Base-by-base conservation (phyloP, 148 eudicot genomes). In the Amaranthus cruentus region DNA sequence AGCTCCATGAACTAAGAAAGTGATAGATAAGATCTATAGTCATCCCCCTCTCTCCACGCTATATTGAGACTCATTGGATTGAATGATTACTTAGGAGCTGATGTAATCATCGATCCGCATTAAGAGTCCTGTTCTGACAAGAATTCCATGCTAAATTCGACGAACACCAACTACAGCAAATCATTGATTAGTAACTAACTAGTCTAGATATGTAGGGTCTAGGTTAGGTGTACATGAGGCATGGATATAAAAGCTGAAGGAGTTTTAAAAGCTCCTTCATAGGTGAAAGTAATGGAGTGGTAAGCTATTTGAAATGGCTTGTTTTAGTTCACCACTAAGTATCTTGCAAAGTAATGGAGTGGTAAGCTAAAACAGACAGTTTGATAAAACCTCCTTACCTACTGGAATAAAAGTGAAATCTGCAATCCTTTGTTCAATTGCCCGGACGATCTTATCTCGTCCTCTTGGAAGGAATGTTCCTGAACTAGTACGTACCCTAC, bases 401-500 rank as follows among this genome's bases (percentile, higher is more conserved):
- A 76, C 98, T 54, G 98, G 96, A 56, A 93, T 47, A 76, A 93
- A 93, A 77, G 88, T 86, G 77, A 91, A 93, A 83, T 93, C 98
- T 63, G 98, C 98, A 83, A 93, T 89, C 81, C 91, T 86, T 76
- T 93, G 89, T 86, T 93, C 98, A 62, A 93, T 91, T 38, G 62
- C 70, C 70, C 86, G 71, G 67, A 90, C 77, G 70, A 78, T 81
- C 73, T 89, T 91, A 81, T 93, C 98, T 59, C 84, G 87, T 73
- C 98, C 98, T 81, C 98, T 77, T 14, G 82, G 69, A 69, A 93
- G 85, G 79, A 93, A 93, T 67, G 96, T 91, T 55, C 98, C 98
- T 66, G 96, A 93, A 79, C 98, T 93, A 5, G 98, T 93, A 52
- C 98, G 94, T 38, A 90, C 96, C 81, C 98, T 93, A 75, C 69